A percentile compares a stretch with the other conserved stretches of the same genome.
These are phyloP conservation scores for Penicillium chermesinum DNA, from an alignment of 495 filamentous ascomycete genomes.

Conservation along the genomic window DNA sequence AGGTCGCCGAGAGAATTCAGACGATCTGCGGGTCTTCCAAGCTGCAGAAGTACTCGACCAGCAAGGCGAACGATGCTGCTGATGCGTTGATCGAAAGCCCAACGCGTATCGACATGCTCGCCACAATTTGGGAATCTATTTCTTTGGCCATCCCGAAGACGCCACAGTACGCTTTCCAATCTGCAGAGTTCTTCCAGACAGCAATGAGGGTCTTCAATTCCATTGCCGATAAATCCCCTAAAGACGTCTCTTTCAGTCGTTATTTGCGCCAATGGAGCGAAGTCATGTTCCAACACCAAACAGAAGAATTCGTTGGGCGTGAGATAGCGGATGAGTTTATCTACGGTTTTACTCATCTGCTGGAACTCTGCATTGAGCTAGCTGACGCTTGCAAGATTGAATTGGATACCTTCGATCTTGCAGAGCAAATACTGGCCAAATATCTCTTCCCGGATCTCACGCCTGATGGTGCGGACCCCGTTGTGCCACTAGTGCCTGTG, in stretches of 20 bases:
- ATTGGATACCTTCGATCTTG: slow-evolving; percentile 48
- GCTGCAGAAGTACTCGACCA: slow-evolving; percentile 20
- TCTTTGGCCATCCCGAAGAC: slow-evolving; percentile 45
- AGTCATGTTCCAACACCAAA: slow-evolving; percentile 51
- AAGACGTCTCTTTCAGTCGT: slow-evolving; percentile 45
- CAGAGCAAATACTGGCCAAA: slow-evolving; percentile 55
- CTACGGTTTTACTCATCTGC: slow-evolving; percentile 41
- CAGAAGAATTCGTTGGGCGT: slow-evolving; percentile 50
- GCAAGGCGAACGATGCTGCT: slow-evolving; percentile 2
- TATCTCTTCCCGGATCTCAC: slow-evolving; percentile 66
- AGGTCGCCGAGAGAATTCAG: slow-evolving; percentile 34
- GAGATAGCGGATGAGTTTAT: slow-evolving; percentile 46
- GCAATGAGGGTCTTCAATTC: slow-evolving; percentile 49
- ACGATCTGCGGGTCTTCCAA: slow-evolving; percentile 28
- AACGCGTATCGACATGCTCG: slow-evolving; percentile 36
- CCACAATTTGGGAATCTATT: slow-evolving; percentile 49
- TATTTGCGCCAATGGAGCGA: slow-evolving; percentile 50
- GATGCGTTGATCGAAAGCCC: slow-evolving; percentile 17
- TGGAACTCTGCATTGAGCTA: slow-evolving; percentile 46
- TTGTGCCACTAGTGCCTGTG: slow-evolving; percentile 37
- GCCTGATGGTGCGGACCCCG: slow-evolving; percentile 9
- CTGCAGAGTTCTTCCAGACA: slow-evolving; percentile 54
- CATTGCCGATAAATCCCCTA: slow-evolving; percentile 47
- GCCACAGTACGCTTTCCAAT: slow-evolving; percentile 37
- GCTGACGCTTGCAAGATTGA: slow-evolving; percentile 39